phyloP scores from a whole-genome alignment of 805 yeast species.

The Myxozyma geophila region DNA sequence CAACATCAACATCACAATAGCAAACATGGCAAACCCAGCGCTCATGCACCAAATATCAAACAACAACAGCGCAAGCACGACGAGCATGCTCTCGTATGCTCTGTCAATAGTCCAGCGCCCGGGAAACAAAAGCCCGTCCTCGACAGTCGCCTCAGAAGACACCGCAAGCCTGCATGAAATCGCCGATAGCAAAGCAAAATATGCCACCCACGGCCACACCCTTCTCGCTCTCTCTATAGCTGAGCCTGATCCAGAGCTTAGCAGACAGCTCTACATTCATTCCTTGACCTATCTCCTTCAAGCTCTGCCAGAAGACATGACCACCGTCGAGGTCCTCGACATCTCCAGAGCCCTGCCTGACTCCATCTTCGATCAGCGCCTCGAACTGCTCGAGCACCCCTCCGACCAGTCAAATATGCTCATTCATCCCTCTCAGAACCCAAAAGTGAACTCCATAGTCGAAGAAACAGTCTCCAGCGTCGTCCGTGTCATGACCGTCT shows the following conservation, averaged over 20 bases:
- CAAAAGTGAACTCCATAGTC: background rate
- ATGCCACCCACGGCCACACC: constrained; percentile 5
- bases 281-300: constrained; percentile 23
- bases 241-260: constrained; percentile 8
- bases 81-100: constrained; percentile 5
- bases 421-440: too few species aligned
- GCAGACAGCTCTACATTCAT: constrained; percentile 27
- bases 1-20: background rate
- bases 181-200: background rate
- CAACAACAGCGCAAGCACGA: background rate
- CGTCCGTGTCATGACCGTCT: constrained; percentile 20
- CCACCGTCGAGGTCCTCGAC: constrained; percentile 13
- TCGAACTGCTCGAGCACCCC: background rate
- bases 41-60: background rate
- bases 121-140: background rate
- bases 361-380: background rate
- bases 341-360: constrained; percentile 17
- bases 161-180: background rate
- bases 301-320: constrained; percentile 25
- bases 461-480: constrained; percentile 18
- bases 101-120: constrained; percentile 5
- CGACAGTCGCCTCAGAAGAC: background rate
- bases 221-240: constrained; percentile 1
- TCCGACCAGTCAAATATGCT: background rate
- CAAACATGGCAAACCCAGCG: background rate